Evolutionary conservation across 2,329 filamentous ascomycete species (phyloP), one percentile per base, ranked within the genome.

Genomic region (Coniochaeta hoffmannii): DNA sequence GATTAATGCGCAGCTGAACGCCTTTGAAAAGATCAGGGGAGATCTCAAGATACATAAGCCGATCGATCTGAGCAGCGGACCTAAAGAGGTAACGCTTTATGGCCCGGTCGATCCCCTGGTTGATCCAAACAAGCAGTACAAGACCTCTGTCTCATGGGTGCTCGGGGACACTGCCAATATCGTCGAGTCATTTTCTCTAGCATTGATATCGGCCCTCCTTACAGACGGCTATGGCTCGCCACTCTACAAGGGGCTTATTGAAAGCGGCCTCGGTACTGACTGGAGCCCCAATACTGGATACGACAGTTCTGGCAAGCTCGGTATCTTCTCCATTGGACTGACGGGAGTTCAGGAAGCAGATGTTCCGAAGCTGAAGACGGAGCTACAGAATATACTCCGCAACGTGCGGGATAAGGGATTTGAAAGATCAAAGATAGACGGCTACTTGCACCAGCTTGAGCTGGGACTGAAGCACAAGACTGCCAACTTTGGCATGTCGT

Each of bases 211-310:
- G 4, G 90, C 88, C 1, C 74, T 99, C 15, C 74, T 99, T 10
- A 87, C 96, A 74, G 92, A 96, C 68, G 94, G 94, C 5, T 99
- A 97, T 68, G 93, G 94, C 14, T 97, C 94, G 6, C 94, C 94
- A 0, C 73, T 99, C 55, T 97, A 97, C 69, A 86, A 86, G 58
- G 89, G 88, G 1, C 76, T 99, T 57, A 89, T 99, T 54, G 93
- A 97, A 69, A 85, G 88, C 50, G 92, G 91, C 0, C 80, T 99
- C 36, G 94, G 94, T 22, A 89, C 90, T 0, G 93, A 96, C 64
- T 99, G 91, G 75, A 96, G 90, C 53, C 90, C 94, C 3, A 99
- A 99, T 66, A 90, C 91, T 1, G 94, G 94, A 12, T 95, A 94
- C 63, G 93, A 97, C 67, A 82, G 82, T 54, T 89, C 88, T 28